Evolutionary conservation across 139 green algal genomes (phyloP).

Genomic region (Desmodesmus armatus): DNA sequence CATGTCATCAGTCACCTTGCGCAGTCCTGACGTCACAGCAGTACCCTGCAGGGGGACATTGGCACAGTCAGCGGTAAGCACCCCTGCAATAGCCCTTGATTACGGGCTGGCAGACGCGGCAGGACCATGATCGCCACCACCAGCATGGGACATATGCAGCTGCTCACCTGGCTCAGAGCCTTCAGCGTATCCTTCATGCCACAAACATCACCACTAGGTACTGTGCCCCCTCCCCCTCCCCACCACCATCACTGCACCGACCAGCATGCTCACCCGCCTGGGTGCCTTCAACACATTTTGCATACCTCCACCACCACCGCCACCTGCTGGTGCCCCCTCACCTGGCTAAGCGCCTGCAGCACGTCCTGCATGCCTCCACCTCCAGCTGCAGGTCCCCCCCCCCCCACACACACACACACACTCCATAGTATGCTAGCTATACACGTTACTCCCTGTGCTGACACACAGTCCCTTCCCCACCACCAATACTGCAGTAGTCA

Average conservation of each 20-base stretch:
- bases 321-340: neutral
- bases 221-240: too few relatives aligned
- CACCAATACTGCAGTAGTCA: neutral
- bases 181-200: too few relatives aligned
- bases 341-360: neutral
- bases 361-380: neutral
- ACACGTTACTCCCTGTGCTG: too few relatives aligned
- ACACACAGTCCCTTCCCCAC: neutral
- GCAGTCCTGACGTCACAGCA: conserved; percentile 83
- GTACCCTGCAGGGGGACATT: conserved; percentile 66
- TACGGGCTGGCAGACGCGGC: neutral
- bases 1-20: conserved; percentile 96
- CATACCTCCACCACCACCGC: too few relatives aligned
- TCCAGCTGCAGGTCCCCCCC: neutral
- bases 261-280: too few relatives aligned
- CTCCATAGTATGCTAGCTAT: too few relatives aligned
- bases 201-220: too few relatives aligned
- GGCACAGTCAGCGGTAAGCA: neutral
- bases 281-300: too few relatives aligned
- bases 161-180: too few relatives aligned
- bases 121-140: neutral
- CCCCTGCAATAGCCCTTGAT: too few relatives aligned
- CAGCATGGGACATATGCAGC: neutral
- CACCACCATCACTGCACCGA: too few relatives aligned
- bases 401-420: too few relatives aligned